phyloP scores from a whole-genome alignment of 768 basidiomycete genomes.

The Mrakia frigida region DNA sequence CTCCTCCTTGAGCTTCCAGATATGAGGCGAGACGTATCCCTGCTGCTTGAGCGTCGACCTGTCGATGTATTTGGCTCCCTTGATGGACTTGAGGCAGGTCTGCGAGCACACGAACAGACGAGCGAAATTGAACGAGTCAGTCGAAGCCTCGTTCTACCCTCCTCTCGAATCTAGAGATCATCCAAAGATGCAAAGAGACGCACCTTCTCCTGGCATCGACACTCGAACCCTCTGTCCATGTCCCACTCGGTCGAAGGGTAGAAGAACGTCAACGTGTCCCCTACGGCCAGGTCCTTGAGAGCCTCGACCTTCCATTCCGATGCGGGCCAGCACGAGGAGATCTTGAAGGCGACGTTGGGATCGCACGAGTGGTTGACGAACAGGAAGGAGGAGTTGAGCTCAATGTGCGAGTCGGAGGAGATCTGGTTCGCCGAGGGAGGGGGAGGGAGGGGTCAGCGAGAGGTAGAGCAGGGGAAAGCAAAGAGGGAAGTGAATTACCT shows the following conservation, averaged over 20 bases:
- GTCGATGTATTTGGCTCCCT: slow-evolving; percentile 13
- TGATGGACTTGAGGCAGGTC: slow-evolving; percentile 24
- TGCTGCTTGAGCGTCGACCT: slow-evolving; percentile 1
- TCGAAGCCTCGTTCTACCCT: too few species aligned
- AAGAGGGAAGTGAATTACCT: neutral
- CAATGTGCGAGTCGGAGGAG: slow-evolving; percentile 23
- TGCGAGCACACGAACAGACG: neutral
- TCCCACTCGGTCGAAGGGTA: slow-evolving; percentile 29
- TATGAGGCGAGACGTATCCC: slow-evolving; percentile 16
- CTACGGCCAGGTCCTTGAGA: neutral
- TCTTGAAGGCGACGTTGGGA: slow-evolving; percentile 26
- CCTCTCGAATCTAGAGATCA: neutral
- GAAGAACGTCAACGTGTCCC: slow-evolving; percentile 25
- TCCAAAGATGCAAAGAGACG: neutral
- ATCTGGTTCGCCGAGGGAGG: slow-evolving; percentile 14
- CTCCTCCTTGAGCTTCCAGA: slow-evolving; percentile 24
- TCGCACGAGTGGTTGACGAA: slow-evolving; percentile 29
- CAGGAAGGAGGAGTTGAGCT: slow-evolving; percentile 29
- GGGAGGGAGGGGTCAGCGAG: neutral
- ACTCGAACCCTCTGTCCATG: slow-evolving; percentile 27
- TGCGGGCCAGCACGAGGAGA: neutral
- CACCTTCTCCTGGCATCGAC: slow-evolving; percentile 25
- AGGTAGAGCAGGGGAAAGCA: neutral
- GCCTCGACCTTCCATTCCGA: slow-evolving; percentile 23
- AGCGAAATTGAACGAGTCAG: neutral